Conservation (phyloP, 2,329 filamentous ascomycete species). For the Colletotrichum navitas region DNA sequence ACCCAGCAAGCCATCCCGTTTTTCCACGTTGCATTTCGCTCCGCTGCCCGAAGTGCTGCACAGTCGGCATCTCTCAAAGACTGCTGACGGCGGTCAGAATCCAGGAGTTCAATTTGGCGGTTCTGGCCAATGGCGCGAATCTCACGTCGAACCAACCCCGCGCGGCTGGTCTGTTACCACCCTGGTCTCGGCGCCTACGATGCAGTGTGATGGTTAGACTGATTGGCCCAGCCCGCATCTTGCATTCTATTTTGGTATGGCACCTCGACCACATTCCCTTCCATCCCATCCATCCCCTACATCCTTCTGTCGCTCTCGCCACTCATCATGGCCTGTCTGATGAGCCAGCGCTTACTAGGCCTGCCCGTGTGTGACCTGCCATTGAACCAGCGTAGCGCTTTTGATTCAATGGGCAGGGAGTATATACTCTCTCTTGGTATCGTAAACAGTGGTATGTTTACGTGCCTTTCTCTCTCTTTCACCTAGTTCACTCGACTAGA, state of each 20-base stretch:
- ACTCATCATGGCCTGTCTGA: conserved; percentile 32
- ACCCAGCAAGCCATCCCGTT: conserved; percentile 8
- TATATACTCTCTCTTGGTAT: conserved; percentile 42
- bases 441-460: conserved; percentile 21
- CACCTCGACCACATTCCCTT: conserved; percentile 26
- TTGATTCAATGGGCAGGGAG: conserved; percentile 17
- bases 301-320: conserved; percentile 34
- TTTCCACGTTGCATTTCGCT: conserved; percentile 27
- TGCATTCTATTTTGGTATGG: conserved; percentile 39
- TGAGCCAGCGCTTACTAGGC: conserved; percentile 42
- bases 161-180: conserved; percentile 40
- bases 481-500: conserved; percentile 18
- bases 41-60: conserved; percentile 19
- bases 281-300: conserved; percentile 39
- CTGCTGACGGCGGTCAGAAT: conserved; percentile 25
- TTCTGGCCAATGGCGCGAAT: conserved; percentile 29
- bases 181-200: conserved; percentile 43
- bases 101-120: conserved; percentile 22
- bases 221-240: conserved; percentile 47
- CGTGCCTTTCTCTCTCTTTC: conserved; percentile 19
- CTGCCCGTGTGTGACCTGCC: conserved; percentile 31
- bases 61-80: conserved; percentile 22
- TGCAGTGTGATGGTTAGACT: conserved; percentile 50
- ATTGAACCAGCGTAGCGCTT: conserved; percentile 14
- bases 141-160: conserved; percentile 39